Evolutionary conservation across 257 asterid species (phyloP), one percentile per base, ranked within the genome.

Genomic region (Solanum pimpinellifolium): DNA sequence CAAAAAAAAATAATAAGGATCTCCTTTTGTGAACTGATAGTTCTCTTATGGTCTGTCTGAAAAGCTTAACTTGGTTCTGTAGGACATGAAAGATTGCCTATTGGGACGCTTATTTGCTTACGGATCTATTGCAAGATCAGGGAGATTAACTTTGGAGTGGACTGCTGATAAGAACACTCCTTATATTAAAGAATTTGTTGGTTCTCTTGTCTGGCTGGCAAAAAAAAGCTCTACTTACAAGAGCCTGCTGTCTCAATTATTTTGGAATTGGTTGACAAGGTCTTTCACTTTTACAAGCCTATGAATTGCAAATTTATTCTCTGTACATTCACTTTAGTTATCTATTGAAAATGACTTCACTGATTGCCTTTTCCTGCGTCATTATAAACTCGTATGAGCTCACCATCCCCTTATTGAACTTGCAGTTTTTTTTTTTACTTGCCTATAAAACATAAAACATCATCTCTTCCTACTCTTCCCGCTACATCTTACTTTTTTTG

Each of bases 41-140:
- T 4, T 47, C 10, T 49, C 25, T 52, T 81, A 49, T 49, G 69
- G 85, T 25, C 69, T 29, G 85, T 29, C 85, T 29, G 33, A 29
- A 81, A 87, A n/a, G 33, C 41, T 87, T 86, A n/a, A 33, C 83
- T 74, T 89, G 90, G 87, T 86, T 87, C 68, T 89, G 31, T 69
- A 97, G 99, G 99, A 97, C 92, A 95, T 90, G 75, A 96, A 91
- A 89, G 99, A 96, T 92, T 91, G 93, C 86, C 90, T 94, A 76
- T 89, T 97, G 82, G 99, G 99, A 13, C 99, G 98, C 59, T 91
- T 97, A 90, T 96, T 97, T 94, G 96, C 99, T 84, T 97, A 97
- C 89, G 99, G 98, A 87, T 98, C 99, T 88, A 91, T 96, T 88
- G 97, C 98, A 81, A 91, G 99, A 92, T 97, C 99, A 35, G 99